phyloP scores from a whole-genome alignment of 2,329 filamentous ascomycete species.

The Stagonosporopsis rhizophila region DNA sequence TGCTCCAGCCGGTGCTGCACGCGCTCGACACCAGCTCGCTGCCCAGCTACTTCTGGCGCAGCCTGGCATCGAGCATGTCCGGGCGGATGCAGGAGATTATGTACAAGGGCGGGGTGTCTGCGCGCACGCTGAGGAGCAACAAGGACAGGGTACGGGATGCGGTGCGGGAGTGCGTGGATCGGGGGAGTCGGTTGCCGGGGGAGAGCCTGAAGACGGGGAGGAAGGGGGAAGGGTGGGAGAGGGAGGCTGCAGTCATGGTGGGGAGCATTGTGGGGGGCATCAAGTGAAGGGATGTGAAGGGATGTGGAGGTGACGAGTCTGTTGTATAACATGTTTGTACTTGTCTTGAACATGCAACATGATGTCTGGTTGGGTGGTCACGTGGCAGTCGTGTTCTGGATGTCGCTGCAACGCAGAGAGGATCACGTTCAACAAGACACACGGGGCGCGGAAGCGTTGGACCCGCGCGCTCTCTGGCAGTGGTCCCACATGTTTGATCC shows the following conservation, averaged over 20 bases:
- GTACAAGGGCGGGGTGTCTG: conserved; percentile 80
- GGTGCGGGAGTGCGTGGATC: conserved; percentile 81
- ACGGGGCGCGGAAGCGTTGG: too few relatives aligned
- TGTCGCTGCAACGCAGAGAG: too few relatives aligned
- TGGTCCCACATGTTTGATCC: too few relatives aligned
- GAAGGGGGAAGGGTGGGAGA: conserved; percentile 71
- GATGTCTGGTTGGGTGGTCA: too few relatives aligned
- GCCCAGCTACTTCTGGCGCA: conserved; percentile 92
- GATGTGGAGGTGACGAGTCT: too few relatives aligned
- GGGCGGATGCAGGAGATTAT: conserved; percentile 84
- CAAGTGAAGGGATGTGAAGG: too few relatives aligned
- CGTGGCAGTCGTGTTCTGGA: too few relatives aligned
- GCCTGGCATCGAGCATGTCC: conserved; percentile 78
- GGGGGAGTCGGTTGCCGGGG: conserved; percentile 73
- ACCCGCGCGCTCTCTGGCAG: too few relatives aligned
- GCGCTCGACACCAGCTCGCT: conserved; percentile 88
- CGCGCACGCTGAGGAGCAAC: conserved; percentile 79
- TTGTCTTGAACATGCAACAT: too few relatives aligned
- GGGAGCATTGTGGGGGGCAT: conserved; percentile 73
- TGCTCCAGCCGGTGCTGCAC: conserved; percentile 75
- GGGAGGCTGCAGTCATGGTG: conserved; percentile 95
- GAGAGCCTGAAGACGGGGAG: conserved; percentile 54
- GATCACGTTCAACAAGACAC: too few relatives aligned
- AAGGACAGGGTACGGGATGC: conserved; percentile 76
- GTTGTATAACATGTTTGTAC: too few relatives aligned